Base-by-base conservation (phyloP, 768 basidiomycete genomes). In the Dentipellis fragilis region DNA sequence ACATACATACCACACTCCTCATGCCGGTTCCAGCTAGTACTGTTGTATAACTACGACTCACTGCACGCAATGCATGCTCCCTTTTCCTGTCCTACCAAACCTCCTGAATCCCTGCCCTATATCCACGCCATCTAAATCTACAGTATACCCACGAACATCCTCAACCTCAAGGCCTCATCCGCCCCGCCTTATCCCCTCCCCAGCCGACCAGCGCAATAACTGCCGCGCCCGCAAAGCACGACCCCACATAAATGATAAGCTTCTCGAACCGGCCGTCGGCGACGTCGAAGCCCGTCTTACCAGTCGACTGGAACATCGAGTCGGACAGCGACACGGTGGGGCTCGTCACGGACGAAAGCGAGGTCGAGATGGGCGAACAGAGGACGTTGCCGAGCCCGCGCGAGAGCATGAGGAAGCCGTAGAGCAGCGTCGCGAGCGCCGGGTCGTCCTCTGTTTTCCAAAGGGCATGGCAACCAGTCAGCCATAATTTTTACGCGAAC, bases 151-250 rank as follows among this genome's bases (percentile, higher is more conserved):
- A 45, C n/a, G n/a, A 17, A 3, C 19, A 16, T 16, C 16, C 14
- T n/a, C n/a, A n/a, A 29, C 29, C n/a, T 45, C 42, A n/a, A 45
- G 49, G 4, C 49, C 21, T 49, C 11, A 8, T n/a, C 49, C 51
- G 17, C 22, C n/a, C 21, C 34, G 23, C 51, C 14, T 37, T 36
- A 22, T 57, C 59, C 29, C 55, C 16, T 16, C 54, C 55, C 65
- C 65, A 67, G 8, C 63, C 65, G n/a, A 59, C 51, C 16, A 62
- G 49, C 7, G 58, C 57, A 9, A 65, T 49, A 14, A 65, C 21
- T 4, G 68, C 63, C 16, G 66, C 68, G 14, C 61, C 65, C 12
- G 68, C 68, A 57, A 68, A 69, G 51, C 65, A 69, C 11, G 59
- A 61, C 12, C 68, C 68, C 2, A 63, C 59, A 54, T 65, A 69